Evolutionary conservation across 345 rosid species (phyloP).

Genomic region (Citrus mangshanensis): DNA sequence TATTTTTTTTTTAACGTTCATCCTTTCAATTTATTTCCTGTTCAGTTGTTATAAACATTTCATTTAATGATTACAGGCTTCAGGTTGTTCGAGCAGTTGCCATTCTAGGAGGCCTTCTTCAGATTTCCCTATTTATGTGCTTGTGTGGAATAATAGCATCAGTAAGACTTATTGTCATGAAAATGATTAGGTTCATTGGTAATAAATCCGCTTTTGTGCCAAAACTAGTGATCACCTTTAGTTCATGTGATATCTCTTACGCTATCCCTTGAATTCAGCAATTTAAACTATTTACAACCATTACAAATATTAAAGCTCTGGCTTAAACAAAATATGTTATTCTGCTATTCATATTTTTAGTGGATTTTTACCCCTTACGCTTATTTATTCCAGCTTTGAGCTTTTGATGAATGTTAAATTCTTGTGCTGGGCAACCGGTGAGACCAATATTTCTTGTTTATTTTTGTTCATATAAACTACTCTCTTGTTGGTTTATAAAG

Average conservation of each 20-base stretch:
- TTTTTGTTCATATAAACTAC: too few relatives aligned
- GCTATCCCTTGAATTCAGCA: background rate
- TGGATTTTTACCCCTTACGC: background rate
- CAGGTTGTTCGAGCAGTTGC: constrained; percentile 62
- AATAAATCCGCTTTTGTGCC: background rate
- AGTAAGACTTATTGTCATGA: constrained; percentile 27
- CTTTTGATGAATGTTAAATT: constrained; percentile 24
- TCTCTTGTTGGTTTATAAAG: too few relatives aligned
- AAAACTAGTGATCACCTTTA: background rate
- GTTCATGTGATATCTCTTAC: background rate
- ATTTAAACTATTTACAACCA: background rate
- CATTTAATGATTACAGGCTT: constrained; percentile 38
- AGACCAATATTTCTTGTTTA: too few relatives aligned
- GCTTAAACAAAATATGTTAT: background rate
- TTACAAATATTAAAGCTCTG: background rate
- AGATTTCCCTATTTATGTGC: constrained; percentile 57
- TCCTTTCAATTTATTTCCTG: too few relatives aligned
- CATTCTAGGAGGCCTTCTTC: constrained; percentile 53
- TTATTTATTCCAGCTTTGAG: background rate
- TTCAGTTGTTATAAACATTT: background rate
- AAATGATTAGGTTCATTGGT: background rate
- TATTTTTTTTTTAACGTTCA: background rate
- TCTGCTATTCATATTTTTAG: background rate
- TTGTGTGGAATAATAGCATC: constrained; percentile 48
- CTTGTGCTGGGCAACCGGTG: too few relatives aligned